phyloP scores from a whole-genome alignment of 345 rosid species.

The Hypericum androsaemum region DNA sequence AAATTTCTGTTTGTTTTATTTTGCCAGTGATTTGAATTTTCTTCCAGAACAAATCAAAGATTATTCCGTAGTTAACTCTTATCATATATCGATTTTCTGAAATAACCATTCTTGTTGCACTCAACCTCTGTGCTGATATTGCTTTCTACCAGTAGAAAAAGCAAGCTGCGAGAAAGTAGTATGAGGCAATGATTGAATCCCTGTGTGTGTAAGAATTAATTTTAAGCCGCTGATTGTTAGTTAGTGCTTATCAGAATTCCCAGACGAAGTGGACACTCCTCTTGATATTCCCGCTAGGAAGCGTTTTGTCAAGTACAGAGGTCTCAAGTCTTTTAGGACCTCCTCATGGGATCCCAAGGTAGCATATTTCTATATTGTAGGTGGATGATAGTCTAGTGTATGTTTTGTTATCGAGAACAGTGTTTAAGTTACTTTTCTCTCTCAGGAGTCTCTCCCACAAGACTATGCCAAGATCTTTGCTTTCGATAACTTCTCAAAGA shows the following conservation, averaged over 20 bases:
- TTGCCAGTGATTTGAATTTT: not conserved
- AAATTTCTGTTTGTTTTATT: not conserved
- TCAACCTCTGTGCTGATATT: no score
- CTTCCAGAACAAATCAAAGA: no score
- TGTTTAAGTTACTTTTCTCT: constrained; percentile 14
- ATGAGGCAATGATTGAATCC: not conserved
- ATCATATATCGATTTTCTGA: no score
- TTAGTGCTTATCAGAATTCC: constrained; percentile 52
- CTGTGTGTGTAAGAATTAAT: not conserved
- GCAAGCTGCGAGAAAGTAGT: no score
- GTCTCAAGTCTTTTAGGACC: constrained; percentile 89
- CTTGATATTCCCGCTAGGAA: constrained; percentile 75
- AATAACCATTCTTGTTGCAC: no score
- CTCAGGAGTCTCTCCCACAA: constrained; percentile 85
- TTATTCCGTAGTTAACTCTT: no score
- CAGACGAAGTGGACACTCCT: constrained; percentile 93
- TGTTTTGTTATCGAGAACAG: constrained; percentile 4
- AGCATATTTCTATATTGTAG: constrained; percentile 4
- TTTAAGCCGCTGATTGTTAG: not conserved
- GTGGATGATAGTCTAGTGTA: not conserved
- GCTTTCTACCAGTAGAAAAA: no score
- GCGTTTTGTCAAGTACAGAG: constrained; percentile 87
- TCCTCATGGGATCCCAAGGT: constrained; percentile 96
- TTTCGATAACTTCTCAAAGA: constrained; percentile 74
- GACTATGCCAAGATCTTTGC: constrained; percentile 90